phyloP scores from a whole-genome alignment of 768 basidiomycete species.

The Gloeophyllum trabeum region DNA sequence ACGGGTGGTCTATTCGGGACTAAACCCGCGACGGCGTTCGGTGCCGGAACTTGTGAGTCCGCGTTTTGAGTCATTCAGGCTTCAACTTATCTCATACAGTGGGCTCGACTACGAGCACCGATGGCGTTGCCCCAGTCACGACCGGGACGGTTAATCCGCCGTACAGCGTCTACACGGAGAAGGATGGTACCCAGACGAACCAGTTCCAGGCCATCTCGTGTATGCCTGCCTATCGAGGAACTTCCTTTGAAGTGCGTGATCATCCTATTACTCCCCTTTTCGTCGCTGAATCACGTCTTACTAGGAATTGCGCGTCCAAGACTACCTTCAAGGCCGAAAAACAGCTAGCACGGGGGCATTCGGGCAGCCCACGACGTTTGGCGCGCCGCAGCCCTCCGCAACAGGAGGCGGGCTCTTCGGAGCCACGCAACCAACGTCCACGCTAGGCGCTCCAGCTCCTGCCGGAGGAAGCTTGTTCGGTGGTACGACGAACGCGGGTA shows the following conservation, averaged over 20 bases:
- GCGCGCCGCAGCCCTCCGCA: constrained; percentile 13
- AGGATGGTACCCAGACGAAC: constrained; percentile 44
- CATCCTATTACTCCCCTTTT: background rate
- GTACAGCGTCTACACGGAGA: constrained; percentile 50
- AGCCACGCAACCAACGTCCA: constrained; percentile 18
- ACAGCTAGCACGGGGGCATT: constrained; percentile 21
- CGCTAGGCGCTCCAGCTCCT: too few species aligned
- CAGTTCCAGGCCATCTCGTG: constrained; percentile 79
- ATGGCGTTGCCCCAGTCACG: constrained; percentile 42
- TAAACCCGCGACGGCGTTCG: constrained; percentile 29
- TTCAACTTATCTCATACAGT: background rate
- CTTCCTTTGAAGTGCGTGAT: constrained; percentile 42
- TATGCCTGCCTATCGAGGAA: constrained; percentile 68
- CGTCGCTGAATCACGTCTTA: background rate
- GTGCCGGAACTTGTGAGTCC: constrained; percentile 13
- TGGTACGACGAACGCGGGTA: constrained; percentile 6
- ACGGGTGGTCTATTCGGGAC: constrained; percentile 47
- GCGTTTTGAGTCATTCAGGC: background rate
- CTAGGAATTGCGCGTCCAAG: constrained; percentile 36
- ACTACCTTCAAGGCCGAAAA: constrained; percentile 35
- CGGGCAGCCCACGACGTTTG: constrained; percentile 21
- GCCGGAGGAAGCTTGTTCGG: too few species aligned
- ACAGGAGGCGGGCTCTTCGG: constrained; percentile 17
- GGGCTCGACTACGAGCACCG: constrained; percentile 13
- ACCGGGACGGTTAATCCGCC: constrained; percentile 61